Base-by-base conservation (phyloP, 75 land plant species). In the Picea sitchensis region DNA sequence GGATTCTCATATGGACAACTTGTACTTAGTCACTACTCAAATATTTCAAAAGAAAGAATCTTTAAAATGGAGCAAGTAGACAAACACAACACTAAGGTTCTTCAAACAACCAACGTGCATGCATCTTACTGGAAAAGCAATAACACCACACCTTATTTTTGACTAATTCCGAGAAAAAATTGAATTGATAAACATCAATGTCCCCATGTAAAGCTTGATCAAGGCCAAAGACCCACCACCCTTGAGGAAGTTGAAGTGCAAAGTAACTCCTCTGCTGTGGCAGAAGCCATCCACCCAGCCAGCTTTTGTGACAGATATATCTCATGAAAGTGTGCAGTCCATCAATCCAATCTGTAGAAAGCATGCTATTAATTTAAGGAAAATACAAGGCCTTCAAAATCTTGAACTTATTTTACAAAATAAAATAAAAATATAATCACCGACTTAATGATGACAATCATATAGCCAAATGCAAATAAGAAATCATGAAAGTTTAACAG, bases 141-240 rank as follows among this genome's bases (percentile, higher is more conserved):
- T 61, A 13, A 71, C 17, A 47, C 60, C 56, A 59, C 44, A 94
- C 99, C 96, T 96, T 85, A 2, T 90, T 79, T 67, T 78, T 85
- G 65, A 83, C 76, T 51, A 96, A 41, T 74, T 96, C 94, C 32
- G 92, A 84, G 69, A 96, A 96, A 81, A 90, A 96, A 62, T 89
- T 90, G 82, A 94, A 96, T 77, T 96, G 99, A 85, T 87, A 90
- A 14, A 93, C 89, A 84, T 96, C 99, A 88, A 96, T 94, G 77
- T 96, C 99, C 58, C 84, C 82, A 86, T 96, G 94, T 11, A 96
- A 91, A 56, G 99, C 92, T 75, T 88, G 91, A 86, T 96, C 99
- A 76, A 96, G 88, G 65, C 99, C 99, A 87, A 96, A 96, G 36
- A 96, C 81, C 99, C 99, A 96, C 99, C 99, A 96, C 54, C 94